phyloP scores from a whole-genome alignment of 2,329 filamentous ascomycete species.

The Teratosphaeria destructans region DNA sequence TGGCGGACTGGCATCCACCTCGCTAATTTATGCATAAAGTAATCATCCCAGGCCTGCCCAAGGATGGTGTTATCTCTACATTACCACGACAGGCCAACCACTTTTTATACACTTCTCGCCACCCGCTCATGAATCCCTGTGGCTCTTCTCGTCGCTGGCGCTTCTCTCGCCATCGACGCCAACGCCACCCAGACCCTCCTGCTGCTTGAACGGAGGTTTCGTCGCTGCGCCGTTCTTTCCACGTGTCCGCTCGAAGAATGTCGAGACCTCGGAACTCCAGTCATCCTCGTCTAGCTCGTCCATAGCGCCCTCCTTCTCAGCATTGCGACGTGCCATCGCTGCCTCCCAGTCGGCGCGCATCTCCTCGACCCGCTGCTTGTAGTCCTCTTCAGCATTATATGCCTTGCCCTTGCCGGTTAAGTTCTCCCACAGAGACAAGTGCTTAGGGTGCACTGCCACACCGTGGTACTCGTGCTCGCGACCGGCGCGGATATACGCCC shows the following conservation, averaged over 20 bases:
- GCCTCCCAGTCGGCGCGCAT: slow-evolving; percentile 52
- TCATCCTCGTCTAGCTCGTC: slow-evolving; percentile 33
- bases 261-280: slow-evolving; percentile 39
- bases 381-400: slow-evolving; percentile 77
- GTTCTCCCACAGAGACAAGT: slow-evolving; percentile 82
- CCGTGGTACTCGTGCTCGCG: slow-evolving; percentile 79
- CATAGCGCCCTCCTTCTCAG: slow-evolving; percentile 38
- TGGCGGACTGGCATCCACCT: neutral
- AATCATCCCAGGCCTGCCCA: neutral
- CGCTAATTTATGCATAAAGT: neutral
- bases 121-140: neutral
- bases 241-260: slow-evolving; percentile 44
- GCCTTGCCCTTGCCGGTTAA: slow-evolving; percentile 64
- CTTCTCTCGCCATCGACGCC: neutral
- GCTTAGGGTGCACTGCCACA: slow-evolving; percentile 79
- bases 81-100: neutral
- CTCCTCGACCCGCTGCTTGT: slow-evolving; percentile 68
- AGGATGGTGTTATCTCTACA: neutral
- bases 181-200: neutral
- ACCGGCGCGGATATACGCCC: slow-evolving; percentile 73
- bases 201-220: neutral
- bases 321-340: slow-evolving; percentile 43
- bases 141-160: neutral
- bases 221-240: slow-evolving; percentile 7
- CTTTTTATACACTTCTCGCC: neutral